Conservation (phyloP, 805 yeast species). For the Sugiyamaella lignohabitans region DNA sequence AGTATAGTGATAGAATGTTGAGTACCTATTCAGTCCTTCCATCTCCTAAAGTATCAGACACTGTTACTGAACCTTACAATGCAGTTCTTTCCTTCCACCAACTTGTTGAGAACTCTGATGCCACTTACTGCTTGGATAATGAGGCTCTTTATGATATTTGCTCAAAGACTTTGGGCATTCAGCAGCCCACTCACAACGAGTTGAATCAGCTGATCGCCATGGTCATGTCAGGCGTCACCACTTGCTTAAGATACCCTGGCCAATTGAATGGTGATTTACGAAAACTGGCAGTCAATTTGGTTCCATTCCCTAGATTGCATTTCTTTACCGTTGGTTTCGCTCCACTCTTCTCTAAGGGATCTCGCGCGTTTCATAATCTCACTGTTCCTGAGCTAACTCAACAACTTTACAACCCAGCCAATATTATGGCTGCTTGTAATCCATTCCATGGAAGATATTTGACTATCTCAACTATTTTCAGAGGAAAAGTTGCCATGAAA, state of each 20-base stretch:
- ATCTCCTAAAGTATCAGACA: constrained; percentile 85
- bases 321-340: constrained; percentile 96
- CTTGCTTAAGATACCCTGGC: constrained; percentile 92
- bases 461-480: constrained; percentile 89
- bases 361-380: constrained; percentile 77
- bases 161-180: constrained; percentile 73
- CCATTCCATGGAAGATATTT: constrained; percentile 89
- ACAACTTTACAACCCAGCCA: constrained; percentile 87
- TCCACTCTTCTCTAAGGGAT: constrained; percentile 76
- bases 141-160: constrained; percentile 91
- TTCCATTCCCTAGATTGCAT: constrained; percentile 94
- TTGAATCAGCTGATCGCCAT: constrained; percentile 79
- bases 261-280: constrained; percentile 90
- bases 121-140: constrained; percentile 91
- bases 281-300: constrained; percentile 88
- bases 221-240: constrained; percentile 95
- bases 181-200: constrained; percentile 72
- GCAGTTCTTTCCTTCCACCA: constrained; percentile 91
- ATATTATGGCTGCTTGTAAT: constrained; percentile 95
- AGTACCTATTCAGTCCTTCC: constrained; percentile 96
- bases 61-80: constrained; percentile 93
- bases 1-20: constrained; percentile 94
- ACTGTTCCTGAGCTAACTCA: constrained; percentile 91
- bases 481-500: constrained; percentile 89
- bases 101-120: constrained; percentile 85